phyloP scores from a whole-genome alignment of 768 basidiomycete species.

The Trametopsis cervina region DNA sequence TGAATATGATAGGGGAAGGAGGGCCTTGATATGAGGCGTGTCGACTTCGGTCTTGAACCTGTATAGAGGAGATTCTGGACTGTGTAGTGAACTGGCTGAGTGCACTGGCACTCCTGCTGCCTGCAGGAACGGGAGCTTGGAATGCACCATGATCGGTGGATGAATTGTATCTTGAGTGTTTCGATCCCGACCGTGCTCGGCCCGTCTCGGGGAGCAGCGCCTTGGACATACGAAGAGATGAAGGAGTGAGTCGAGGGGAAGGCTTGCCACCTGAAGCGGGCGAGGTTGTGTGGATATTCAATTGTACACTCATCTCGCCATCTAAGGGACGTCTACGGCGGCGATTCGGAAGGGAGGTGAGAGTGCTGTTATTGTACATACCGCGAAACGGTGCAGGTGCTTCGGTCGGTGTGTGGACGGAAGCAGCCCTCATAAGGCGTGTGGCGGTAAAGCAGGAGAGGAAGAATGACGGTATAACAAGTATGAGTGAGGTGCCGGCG shows the following conservation, averaged over 20 bases:
- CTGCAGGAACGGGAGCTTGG: constrained; percentile 1
- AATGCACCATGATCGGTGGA: constrained; percentile 8
- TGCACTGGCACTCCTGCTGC: constrained; percentile 13
- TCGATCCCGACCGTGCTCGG: constrained; percentile 4
- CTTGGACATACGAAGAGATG: constrained; percentile 3
- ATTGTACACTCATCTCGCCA: neutral
- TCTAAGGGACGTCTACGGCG: constrained; percentile 4
- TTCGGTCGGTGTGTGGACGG: constrained; percentile 19
- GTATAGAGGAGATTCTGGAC: neutral
- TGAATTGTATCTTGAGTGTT: constrained; percentile 7
- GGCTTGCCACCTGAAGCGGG: neutral
- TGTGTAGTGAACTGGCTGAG: neutral
- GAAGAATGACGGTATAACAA: constrained; percentile 45
- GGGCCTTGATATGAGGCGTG: constrained; percentile 7
- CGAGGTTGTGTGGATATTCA: neutral
- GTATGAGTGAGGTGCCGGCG: constrained; percentile 46
- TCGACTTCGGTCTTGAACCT: neutral
- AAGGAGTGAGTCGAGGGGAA: neutral
- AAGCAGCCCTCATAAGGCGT: constrained; percentile 10
- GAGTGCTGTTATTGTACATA: constrained; percentile 29
- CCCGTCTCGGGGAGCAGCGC: constrained; percentile 4
- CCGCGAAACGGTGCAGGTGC: constrained; percentile 20
- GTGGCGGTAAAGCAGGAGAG: constrained; percentile 39
- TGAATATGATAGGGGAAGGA: constrained; percentile 22
- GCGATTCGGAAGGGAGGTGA: constrained; percentile 21